A percentile compares a stretch with the other conserved stretches of the same genome.
phyloP scores from a whole-genome alignment of 129 eudicot species.

The Logfia minima region DNA sequence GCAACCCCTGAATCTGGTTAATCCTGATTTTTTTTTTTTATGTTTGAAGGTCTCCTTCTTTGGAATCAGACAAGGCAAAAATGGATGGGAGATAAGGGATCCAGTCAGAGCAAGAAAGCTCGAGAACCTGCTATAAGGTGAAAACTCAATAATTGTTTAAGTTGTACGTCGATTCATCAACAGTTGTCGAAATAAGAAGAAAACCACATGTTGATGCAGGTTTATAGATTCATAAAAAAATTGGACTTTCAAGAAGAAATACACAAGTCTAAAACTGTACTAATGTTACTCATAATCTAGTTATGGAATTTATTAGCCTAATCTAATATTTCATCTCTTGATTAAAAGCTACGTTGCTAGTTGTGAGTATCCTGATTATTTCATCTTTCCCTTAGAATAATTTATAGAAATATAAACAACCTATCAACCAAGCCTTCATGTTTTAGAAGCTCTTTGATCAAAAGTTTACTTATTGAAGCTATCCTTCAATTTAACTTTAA shows the following conservation, averaged over 20 bases:
- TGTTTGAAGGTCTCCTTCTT: slow-evolving; percentile 61
- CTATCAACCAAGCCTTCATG: background rate
- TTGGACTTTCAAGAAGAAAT: background rate
- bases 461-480: background rate
- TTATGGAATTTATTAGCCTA: slow-evolving; percentile 6
- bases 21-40: slow-evolving; percentile 18
- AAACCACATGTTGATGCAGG: background rate
- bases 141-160: background rate
- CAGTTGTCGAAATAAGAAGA: background rate
- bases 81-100: slow-evolving; percentile 65
- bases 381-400: background rate
- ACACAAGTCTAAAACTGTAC: background rate
- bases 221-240: background rate
- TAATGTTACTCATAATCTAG: background rate
- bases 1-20: slow-evolving; percentile 12
- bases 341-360: background rate
- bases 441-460: background rate
- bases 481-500: background rate
- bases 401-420: background rate
- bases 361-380: background rate
- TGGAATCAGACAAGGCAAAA: slow-evolving; percentile 89
- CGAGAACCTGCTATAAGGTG: slow-evolving; percentile 71
- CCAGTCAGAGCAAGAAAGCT: slow-evolving; percentile 36
- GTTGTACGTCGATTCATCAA: background rate
- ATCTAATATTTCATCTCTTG: background rate